phyloP scores from a whole-genome alignment of 2,329 filamentous ascomycete genomes.

The Whalleya microplaca region DNA sequence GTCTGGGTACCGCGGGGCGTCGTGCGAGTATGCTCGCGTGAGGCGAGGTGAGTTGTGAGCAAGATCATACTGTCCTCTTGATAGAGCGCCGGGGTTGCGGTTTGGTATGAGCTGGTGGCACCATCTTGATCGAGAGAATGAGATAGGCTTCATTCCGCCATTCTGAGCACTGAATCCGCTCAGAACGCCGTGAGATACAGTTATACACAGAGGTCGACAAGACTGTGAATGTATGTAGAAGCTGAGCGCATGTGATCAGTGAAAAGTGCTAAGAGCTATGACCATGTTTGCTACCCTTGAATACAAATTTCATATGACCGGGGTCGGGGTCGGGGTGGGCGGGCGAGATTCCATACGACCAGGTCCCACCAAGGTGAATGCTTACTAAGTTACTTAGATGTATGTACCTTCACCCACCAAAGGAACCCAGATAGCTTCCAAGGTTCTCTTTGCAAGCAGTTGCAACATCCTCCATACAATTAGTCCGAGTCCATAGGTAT shows the following conservation, averaged over 20 bases:
- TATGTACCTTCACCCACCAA: too few relatives aligned
- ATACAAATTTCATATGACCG: too few relatives aligned
- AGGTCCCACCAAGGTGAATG: too few relatives aligned
- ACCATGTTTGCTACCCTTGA: background rate
- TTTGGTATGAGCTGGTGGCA: slow-evolving; percentile 5
- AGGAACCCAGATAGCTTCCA: too few relatives aligned
- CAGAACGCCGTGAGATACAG: background rate
- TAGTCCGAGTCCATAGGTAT: slow-evolving; percentile 1
- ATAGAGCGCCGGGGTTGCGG: background rate
- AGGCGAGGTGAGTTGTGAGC: background rate
- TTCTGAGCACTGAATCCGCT: background rate
- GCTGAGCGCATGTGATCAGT: background rate
- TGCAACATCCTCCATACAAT: background rate
- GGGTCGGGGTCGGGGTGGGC: too few relatives aligned
- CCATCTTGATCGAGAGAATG: slow-evolving; percentile 5
- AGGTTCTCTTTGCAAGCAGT: slow-evolving; percentile 1
- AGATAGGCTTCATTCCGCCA: slow-evolving; percentile 25
- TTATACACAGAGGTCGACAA: background rate
- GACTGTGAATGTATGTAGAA: background rate
- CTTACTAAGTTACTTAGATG: too few relatives aligned
- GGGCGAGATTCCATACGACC: too few relatives aligned
- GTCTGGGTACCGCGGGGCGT: slow-evolving; percentile 48
- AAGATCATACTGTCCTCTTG: background rate
- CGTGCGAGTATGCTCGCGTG: slow-evolving; percentile 8
- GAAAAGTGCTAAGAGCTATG: background rate